Base-by-base conservation (phyloP, 2,329 filamentous ascomycete genomes). In the Penicillium italicum region DNA sequence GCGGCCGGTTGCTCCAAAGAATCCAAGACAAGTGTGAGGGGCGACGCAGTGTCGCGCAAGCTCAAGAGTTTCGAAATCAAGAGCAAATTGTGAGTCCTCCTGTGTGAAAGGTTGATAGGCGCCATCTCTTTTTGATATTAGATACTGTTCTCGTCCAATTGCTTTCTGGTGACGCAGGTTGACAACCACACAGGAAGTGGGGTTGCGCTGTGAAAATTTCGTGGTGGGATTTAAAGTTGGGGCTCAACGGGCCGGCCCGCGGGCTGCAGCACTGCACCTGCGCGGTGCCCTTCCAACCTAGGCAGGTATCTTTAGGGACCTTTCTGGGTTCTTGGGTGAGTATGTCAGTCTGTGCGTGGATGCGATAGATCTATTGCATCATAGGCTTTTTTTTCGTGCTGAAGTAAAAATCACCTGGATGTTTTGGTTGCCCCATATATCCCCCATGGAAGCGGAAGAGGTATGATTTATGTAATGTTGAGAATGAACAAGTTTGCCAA, bases 11-110 rank as follows among this genome's bases (percentile, higher is more conserved):
- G 91, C 75, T 96, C 91, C 30, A 97, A 79, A 33, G 82, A 90
- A 73, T 97, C 93, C 54, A 96, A 80, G 3, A 97, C 75, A 26
- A 97, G 78, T 0, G 92, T 97, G 67, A 97, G 85, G 3, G 93
- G 93, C 46, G 91, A 96, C 14, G 88, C 85, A 54, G 85, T 85
- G 72, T 94, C 89, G 59, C 90, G 83, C 53, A 90, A 79, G 68
- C 86, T 90, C 60, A 96, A 80, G 2, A 96, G 79, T 69, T 91
- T 92, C 60, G 91, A 89, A 53, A 96, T 85, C 2, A 96, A 79
- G 3, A 96, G 83, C 22, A 95, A 77, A 70, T 91, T 92, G 74
- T 96, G 91, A 20, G 90, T 92, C 61, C 90, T 84, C 30, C 89
- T 82, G 68, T 96, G 90, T 44, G 76, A 72, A 16, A 76, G 55